Percentiles rank a stretch among this genome's conserved stretches.
Conservation (phyloP, 2,329 filamentous ascomycete species). For the Nakataea oryzae region DNA sequence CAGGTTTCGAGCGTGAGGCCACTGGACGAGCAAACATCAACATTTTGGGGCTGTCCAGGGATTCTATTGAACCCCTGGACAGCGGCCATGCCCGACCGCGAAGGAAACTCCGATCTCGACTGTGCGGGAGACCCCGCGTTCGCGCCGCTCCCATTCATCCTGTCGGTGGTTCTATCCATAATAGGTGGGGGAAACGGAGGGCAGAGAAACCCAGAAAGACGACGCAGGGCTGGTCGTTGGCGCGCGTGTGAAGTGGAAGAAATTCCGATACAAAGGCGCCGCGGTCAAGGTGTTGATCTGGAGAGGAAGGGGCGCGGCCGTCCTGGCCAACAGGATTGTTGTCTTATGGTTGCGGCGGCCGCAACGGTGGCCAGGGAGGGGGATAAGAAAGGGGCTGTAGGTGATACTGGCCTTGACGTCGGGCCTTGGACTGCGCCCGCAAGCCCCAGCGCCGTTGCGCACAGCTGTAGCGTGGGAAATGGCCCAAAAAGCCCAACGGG, state of each 20-base stretch:
- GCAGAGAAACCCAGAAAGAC: not conserved
- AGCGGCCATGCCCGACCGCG: slow-evolving; percentile 1
- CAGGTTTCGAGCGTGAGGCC: not conserved
- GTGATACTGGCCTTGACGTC: not conserved
- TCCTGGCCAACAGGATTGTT: not conserved
- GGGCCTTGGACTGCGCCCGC: not conserved
- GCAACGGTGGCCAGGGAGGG: not conserved
- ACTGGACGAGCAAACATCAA: not conserved
- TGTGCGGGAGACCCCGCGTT: not conserved
- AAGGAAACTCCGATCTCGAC: not conserved
- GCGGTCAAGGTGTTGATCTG: not conserved
- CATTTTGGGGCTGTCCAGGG: not conserved
- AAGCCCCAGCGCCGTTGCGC: not conserved
- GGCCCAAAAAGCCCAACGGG: not conserved
- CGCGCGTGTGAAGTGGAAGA: not conserved
- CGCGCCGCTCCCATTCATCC: not conserved
- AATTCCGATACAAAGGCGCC: not conserved
- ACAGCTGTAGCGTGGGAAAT: not conserved
- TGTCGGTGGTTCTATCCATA: not conserved
- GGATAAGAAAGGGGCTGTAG: not conserved
- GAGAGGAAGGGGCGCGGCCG: too few relatives aligned
- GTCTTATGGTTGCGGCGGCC: not conserved
- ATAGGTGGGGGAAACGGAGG: not conserved
- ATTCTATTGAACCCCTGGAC: not conserved
- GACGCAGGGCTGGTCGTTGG: too few relatives aligned